These are phyloP conservation scores for Saccharomyces jurei DNA, from an alignment of 805 yeast species.

Conservation along the genomic window DNA sequence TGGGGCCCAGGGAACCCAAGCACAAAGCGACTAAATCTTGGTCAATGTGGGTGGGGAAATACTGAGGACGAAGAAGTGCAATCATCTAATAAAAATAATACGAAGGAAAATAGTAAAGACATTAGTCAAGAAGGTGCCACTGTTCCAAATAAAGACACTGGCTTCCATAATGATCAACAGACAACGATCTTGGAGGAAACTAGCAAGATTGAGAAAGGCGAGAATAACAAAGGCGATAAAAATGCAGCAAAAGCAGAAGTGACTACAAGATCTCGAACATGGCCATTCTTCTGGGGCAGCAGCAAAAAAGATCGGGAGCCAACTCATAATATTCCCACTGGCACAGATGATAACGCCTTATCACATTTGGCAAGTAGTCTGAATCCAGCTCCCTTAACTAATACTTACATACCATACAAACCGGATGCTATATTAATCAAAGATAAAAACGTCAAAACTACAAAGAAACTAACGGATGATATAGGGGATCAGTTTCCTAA, in stretches of 20 bases:
- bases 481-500: slow-evolving; percentile 19
- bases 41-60: slow-evolving; percentile 1
- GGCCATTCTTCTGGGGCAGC: neutral
- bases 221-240: neutral
- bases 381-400: slow-evolving; percentile 5
- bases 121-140: neutral
- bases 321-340: neutral
- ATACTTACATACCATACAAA: slow-evolving; percentile 13
- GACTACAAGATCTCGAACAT: neutral
- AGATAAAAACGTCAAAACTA: slow-evolving; percentile 11
- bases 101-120: neutral
- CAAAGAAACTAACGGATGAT: slow-evolving; percentile 3
- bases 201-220: neutral
- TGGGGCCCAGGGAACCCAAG: neutral
- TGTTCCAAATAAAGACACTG: neutral
- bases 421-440: slow-evolving; percentile 18
- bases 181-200: neutral
- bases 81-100: neutral
- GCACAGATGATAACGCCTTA: neutral
- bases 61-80: neutral
- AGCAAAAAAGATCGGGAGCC: neutral
- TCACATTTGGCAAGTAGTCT: neutral
- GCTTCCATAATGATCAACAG: neutral
- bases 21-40: neutral
- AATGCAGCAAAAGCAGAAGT: neutral